A percentile compares a stretch with the other conserved stretches of the same genome.
Evolutionary conservation across 495 filamentous ascomycete genomes (phyloP).

Genomic region (Annulohypoxylon nitens): DNA sequence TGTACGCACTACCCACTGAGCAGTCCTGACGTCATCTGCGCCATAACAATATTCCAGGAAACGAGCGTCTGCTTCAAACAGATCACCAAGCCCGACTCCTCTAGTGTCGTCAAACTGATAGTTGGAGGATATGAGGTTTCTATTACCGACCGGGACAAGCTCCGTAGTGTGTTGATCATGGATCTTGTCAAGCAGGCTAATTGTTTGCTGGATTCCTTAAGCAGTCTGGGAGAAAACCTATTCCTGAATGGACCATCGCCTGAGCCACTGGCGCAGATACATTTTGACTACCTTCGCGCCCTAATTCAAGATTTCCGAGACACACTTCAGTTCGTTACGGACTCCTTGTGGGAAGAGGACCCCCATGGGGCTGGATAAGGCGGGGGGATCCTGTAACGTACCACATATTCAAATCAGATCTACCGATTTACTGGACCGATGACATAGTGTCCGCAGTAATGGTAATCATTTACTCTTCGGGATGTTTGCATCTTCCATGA

Average conservation of each 20-base stretch:
- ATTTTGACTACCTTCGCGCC: not conserved
- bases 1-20: not conserved
- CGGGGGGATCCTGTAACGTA: not conserved
- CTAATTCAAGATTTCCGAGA: not conserved
- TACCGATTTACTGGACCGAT: not conserved
- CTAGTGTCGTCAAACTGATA: not conserved
- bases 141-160: not conserved
- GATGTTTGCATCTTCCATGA: not conserved
- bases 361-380: not conserved
- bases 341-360: not conserved
- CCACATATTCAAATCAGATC: not conserved
- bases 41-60: conserved; percentile 2
- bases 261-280: not conserved
- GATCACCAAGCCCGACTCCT: not conserved
- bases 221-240: not conserved
- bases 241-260: not conserved
- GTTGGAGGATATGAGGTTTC: not conserved
- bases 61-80: not conserved
- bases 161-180: not conserved
- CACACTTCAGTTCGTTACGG: not conserved
- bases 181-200: not conserved
- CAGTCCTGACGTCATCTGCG: not conserved
- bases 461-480: not conserved
- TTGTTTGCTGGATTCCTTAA: not conserved
- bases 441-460: not conserved